Evolutionary conservation across 306 rosid genomes (phyloP), one percentile per base, ranked within the genome.

Genomic region (Lagenaria siceraria): DNA sequence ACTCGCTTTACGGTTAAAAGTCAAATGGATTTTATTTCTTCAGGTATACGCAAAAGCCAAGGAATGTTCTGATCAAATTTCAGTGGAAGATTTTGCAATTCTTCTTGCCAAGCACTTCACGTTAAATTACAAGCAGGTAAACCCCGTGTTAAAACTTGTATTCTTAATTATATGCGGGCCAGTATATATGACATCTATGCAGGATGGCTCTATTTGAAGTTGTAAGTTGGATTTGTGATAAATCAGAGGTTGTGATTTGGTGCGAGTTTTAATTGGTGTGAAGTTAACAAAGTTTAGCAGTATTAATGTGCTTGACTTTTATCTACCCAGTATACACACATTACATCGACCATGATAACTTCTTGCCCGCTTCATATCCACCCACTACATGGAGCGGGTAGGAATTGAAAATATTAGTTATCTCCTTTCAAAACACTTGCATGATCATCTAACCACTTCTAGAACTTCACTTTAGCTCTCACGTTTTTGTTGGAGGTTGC

Each of bases 11-110:
- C 40, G 58, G 25, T 78, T 83, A 38, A 52, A 72, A 73, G 29
- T 40, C 13, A 43, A n/a, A 65, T 48, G 14, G 62, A 49, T 55
- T 35, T 86, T n/a, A 56, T 40, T 42, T 76, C 12, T 77, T 9
- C 84, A 95, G 99, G 99, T 90, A 29, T 92, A 95, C 81, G 99
- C 81, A 2, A 95, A 88, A 81, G 97, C 97, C 31, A 95, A 95
- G 90, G 97, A 95, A 78, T 88, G 90, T 58, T 78, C 89, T 0
- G 93, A 88, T 58, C 85, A 83, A 69, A 81, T 89, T 74, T 89
- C 98, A 21, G 91, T 76, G 36, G 98, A 95, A 82, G 91, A 88
- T 36, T 95, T 92, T 81, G 95, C 98, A n/a, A 79, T 95, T 87
- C 7, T 29, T 40, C 98, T 95, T 80, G 97, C 97, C 13, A 89